Evolutionary conservation across 805 yeast species (phyloP).

Genomic region (Starmerella roubikii): DNA sequence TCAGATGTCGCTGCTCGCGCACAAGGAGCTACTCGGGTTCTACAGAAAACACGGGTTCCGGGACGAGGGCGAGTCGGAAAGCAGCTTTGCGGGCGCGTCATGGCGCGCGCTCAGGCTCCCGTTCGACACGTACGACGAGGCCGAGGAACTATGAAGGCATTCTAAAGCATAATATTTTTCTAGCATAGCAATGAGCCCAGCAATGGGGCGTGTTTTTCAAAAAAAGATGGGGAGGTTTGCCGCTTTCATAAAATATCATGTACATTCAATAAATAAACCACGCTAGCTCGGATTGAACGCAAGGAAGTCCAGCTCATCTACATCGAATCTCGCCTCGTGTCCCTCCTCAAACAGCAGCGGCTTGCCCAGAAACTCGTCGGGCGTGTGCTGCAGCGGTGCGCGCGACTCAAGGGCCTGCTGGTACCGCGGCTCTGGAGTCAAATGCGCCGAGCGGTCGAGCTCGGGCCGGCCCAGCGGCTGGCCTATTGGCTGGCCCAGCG

Average conservation of each 20-base stretch:
- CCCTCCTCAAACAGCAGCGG: slow-evolving; percentile 15
- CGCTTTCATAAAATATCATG: too few species aligned
- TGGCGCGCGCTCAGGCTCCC: slow-evolving; percentile 34
- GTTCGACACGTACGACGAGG: slow-evolving; percentile 20
- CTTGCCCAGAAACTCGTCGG: slow-evolving; percentile 16
- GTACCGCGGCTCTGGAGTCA: too few species aligned
- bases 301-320: slow-evolving; percentile 17
- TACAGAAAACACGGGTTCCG: slow-evolving; percentile 72
- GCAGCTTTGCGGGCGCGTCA: slow-evolving; percentile 41
- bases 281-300: slow-evolving; percentile 22
- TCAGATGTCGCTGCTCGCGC: slow-evolving; percentile 60
- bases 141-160: slow-evolving; percentile 3
- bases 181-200: too few species aligned
- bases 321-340: slow-evolving; percentile 8
- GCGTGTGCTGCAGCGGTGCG: slow-evolving; percentile 11
- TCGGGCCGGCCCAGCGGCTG: not conserved
- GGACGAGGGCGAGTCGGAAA: slow-evolving; percentile 50
- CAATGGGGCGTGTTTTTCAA: too few species aligned
- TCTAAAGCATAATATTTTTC: too few species aligned
- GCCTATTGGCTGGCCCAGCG: not conserved
- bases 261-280: too few species aligned
- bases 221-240: too few species aligned
- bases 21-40: slow-evolving; percentile 53
- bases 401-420: too few species aligned
- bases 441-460: too few species aligned